These are phyloP conservation scores for Volvariella volvacea DNA, from an alignment of 1,284 basidiomycete genomes.

Conservation along the genomic window DNA sequence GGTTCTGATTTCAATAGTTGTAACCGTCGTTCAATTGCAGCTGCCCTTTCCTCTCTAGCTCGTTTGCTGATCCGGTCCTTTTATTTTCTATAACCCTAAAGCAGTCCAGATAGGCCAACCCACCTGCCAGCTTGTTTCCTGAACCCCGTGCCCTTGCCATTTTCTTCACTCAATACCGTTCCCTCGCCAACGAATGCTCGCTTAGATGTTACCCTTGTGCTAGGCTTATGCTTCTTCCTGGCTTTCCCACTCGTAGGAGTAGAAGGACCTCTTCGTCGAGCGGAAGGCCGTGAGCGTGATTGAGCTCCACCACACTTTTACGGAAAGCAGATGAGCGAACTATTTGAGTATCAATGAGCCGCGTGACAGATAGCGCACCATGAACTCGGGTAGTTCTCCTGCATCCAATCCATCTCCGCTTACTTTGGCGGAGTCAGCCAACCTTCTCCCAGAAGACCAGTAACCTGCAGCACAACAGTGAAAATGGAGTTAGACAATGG, in stretches of 20 bases:
- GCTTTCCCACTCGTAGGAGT: slow-evolving; percentile 38
- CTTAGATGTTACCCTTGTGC: slow-evolving; percentile 54
- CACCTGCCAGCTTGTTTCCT: slow-evolving; percentile 67
- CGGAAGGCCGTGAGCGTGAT: slow-evolving; percentile 44
- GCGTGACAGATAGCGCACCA: slow-evolving; percentile 35
- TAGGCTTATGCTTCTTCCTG: slow-evolving; percentile 61
- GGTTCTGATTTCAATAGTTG: slow-evolving; percentile 30
- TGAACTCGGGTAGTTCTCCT: slow-evolving; percentile 66
- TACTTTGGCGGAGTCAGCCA: slow-evolving; percentile 55
- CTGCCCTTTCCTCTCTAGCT: slow-evolving; percentile 66
- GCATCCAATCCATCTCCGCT: slow-evolving; percentile 41
- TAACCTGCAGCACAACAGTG: slow-evolving; percentile 42
- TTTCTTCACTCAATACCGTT: slow-evolving; percentile 40
- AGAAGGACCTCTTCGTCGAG: slow-evolving; percentile 29
- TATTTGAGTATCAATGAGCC: slow-evolving; percentile 1
- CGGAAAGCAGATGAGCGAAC: slow-evolving; percentile 5
- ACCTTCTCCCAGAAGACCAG: slow-evolving; percentile 70
- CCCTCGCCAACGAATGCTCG: slow-evolving; percentile 55
- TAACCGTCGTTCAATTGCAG: slow-evolving; percentile 62
- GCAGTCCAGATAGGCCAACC: slow-evolving; percentile 12
- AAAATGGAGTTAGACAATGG: neutral
- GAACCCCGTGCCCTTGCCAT: slow-evolving; percentile 51
- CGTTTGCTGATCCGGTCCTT: slow-evolving; percentile 44
- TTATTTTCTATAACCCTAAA: slow-evolving; percentile 2
- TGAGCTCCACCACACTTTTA: slow-evolving; percentile 77